Conservation (phyloP, 2,329 filamentous ascomycete genomes). For the Trichophyton rubrum region DNA sequence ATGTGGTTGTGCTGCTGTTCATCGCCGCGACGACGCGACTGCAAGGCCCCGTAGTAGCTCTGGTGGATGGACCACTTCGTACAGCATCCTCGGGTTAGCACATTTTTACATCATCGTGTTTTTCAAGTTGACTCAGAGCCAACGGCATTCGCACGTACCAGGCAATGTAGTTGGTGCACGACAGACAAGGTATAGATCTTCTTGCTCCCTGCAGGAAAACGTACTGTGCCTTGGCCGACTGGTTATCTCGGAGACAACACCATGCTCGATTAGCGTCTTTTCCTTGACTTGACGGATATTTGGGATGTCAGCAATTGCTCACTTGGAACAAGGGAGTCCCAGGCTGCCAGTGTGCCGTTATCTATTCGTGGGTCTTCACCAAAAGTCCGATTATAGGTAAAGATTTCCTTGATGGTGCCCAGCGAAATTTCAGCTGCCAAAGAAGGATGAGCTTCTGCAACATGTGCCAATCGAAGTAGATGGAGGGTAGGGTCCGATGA, state of each 20-base stretch:
- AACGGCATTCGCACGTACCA: background rate
- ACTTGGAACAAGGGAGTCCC: background rate
- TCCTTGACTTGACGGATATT: background rate
- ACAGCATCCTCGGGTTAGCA: background rate
- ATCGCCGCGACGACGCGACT: background rate
- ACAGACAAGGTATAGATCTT: background rate
- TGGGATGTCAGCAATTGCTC: background rate
- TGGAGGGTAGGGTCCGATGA: background rate
- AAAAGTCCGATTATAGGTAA: background rate
- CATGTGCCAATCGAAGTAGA: no score
- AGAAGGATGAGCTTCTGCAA: background rate
- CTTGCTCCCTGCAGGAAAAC: background rate
- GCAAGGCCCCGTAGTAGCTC: background rate
- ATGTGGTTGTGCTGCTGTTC: background rate
- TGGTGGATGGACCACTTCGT: background rate
- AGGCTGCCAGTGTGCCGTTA: background rate
- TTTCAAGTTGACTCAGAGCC: no score
- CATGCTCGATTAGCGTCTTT: background rate
- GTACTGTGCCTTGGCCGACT: background rate
- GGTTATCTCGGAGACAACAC: background rate
- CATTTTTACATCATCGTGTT: no score
- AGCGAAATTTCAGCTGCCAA: background rate
- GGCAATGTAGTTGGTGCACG: background rate
- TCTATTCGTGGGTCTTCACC: background rate
- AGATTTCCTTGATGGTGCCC: background rate